A percentile compares a stretch with the other conserved stretches of the same genome.
Evolutionary conservation across 257 asterid species (phyloP).

Genomic region (Ligustrum vulgare): DNA sequence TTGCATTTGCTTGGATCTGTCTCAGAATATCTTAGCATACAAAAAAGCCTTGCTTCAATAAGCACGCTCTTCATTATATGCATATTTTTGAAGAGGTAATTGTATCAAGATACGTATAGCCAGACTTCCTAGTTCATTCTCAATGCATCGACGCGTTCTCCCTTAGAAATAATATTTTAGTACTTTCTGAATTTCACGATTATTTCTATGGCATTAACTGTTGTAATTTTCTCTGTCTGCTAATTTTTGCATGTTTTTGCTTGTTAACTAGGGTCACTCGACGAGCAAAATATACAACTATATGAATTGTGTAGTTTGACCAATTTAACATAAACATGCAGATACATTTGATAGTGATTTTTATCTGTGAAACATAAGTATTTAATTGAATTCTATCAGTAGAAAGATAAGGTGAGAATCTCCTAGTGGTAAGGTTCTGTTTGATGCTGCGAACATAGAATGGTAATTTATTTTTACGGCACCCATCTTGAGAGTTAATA

Average conservation of each 20-base stretch:
- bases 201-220: not conserved
- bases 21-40: not conserved
- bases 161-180: not conserved
- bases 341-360: not conserved
- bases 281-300: not conserved
- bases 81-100: not conserved
- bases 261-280: not conserved
- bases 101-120: not conserved
- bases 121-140: not conserved
- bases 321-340: not conserved
- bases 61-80: not conserved
- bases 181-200: not conserved
- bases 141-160: not conserved
- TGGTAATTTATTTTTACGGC: not conserved
- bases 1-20: not conserved
- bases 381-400: not conserved
- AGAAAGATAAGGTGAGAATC: not conserved
- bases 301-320: not conserved
- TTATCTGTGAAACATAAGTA: not conserved
- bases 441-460: not conserved
- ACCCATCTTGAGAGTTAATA: not conserved
- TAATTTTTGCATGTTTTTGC: not conserved
- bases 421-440: not conserved
- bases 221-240: not conserved
- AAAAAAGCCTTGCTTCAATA: not conserved